phyloP scores from a whole-genome alignment of 2,329 filamentous ascomycete genomes.

The Trichoderma sp. region DNA sequence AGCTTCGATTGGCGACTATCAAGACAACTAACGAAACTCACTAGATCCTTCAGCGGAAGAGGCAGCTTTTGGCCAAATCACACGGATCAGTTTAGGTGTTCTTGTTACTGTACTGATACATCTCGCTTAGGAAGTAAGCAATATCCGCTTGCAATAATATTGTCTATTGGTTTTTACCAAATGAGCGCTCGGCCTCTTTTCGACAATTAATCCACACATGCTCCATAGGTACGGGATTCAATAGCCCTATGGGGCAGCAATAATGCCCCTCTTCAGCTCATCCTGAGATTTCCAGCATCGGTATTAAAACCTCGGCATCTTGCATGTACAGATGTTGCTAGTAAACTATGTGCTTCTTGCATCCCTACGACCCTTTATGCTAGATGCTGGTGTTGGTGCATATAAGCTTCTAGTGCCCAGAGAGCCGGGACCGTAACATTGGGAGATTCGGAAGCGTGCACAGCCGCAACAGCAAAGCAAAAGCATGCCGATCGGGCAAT shows the following conservation, averaged over 20 bases:
- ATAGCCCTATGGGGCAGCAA: not conserved
- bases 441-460: not conserved
- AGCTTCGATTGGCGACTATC: not conserved
- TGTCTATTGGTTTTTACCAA: not conserved
- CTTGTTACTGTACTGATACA: not conserved
- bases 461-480: not conserved
- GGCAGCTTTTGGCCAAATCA: not conserved
- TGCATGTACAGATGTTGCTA: not conserved
- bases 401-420: not conserved
- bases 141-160: not conserved
- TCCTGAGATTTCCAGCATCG: not conserved
- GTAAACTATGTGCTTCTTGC: not conserved
- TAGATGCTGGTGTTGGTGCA: not conserved
- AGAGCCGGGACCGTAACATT: not conserved
- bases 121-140: not conserved
- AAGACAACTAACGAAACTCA: not conserved
- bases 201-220: not conserved
- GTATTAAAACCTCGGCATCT: not conserved
- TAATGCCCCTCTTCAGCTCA: not conserved
- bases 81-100: not conserved
- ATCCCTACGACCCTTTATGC: not conserved
- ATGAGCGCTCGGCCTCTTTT: not conserved
- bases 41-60: not conserved
- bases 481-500: not conserved
- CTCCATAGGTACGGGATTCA: not conserved